Base-by-base conservation (phyloP, 2,329 filamentous ascomycete species). In the Hypoxylon sp. region DNA sequence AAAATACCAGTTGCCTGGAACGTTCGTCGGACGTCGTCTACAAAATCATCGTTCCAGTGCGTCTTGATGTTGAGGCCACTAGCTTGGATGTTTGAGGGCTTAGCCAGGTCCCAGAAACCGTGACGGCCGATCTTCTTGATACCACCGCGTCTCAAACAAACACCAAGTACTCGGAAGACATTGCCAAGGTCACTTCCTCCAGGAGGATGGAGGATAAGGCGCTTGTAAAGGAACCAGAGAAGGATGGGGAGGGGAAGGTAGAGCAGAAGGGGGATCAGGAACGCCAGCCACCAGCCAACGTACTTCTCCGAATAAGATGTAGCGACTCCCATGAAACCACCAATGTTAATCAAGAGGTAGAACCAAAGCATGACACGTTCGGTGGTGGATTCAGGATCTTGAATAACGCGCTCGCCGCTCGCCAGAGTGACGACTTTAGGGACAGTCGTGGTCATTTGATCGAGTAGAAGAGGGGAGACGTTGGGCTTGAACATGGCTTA, bases 281-380 rank as follows among this genome's bases (percentile, higher is more conserved):
- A 81, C 65, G 81, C 83, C 74, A 87, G 73, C 82, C 85, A 80
- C 83, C 85, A 82, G 74, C 85, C 80, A 17, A 84, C 78, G 69
- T 84, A 85, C 68, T 86, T 85, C 70, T 86, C 86, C 1, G 83
- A 80, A 72, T 86, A 87, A 0, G 84, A 81, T 29, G 85, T 87
- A 11, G 83, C 83, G 19, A 86, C 83, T 53, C 83, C 82, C 74
- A 84, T 83, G 72, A 86, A 85, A 62, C 82, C 83, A 37, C 86
- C 86, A 50, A 87, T 78, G 72, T 88, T 88, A 77, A 86, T 86
- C 72, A 87, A 78, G 31, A 86, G 78, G 72, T 87, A 87, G 74
- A 87, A 88, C 80, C 89, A 91, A 68, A 91, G 83, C 82, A 91
- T 92, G 68, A 92, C 89, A 22, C 90, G 85, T 51, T 88, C 85